phyloP scores from a whole-genome alignment of 768 basidiomycete species.

The Suillus weaverae region DNA sequence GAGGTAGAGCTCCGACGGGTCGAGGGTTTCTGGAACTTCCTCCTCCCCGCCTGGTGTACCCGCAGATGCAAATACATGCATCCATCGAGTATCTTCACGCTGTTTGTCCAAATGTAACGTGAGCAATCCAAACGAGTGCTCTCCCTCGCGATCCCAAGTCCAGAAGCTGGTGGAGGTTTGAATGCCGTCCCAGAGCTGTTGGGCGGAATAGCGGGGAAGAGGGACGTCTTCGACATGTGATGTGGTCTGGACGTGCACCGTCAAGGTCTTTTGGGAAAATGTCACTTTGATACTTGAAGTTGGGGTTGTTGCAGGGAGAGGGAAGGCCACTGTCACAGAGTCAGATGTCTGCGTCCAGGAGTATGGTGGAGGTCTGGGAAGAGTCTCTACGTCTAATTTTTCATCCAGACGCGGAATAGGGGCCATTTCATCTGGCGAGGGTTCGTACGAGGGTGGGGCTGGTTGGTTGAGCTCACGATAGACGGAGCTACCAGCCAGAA shows the following conservation, averaged over 20 bases:
- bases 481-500: slow-evolving; percentile 57
- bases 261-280: slow-evolving; percentile 65
- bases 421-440: slow-evolving; percentile 62
- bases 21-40: slow-evolving; percentile 86
- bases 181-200: slow-evolving; percentile 79
- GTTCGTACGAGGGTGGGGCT: slow-evolving; percentile 46
- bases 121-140: slow-evolving; percentile 65
- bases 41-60: slow-evolving; percentile 44
- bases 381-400: slow-evolving; percentile 44
- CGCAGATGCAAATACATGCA: slow-evolving; percentile 72
- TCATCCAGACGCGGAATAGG: slow-evolving; percentile 68
- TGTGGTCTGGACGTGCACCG: slow-evolving; percentile 55
- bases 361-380: slow-evolving; percentile 71
- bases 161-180: slow-evolving; percentile 80
- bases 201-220: slow-evolving; percentile 60
- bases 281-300: slow-evolving; percentile 65
- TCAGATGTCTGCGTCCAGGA: slow-evolving; percentile 92
- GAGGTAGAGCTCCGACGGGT: slow-evolving; percentile 76
- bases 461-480: slow-evolving; percentile 47
- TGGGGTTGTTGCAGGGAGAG: slow-evolving; percentile 70
- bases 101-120: slow-evolving; percentile 86
- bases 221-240: slow-evolving; percentile 30
- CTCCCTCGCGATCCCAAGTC: slow-evolving; percentile 87
- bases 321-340: slow-evolving; percentile 79
- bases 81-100: slow-evolving; percentile 83